Evolutionary conservation across 1,284 basidiomycete species (phyloP).

Genomic region (Porogramme epimiltina): DNA sequence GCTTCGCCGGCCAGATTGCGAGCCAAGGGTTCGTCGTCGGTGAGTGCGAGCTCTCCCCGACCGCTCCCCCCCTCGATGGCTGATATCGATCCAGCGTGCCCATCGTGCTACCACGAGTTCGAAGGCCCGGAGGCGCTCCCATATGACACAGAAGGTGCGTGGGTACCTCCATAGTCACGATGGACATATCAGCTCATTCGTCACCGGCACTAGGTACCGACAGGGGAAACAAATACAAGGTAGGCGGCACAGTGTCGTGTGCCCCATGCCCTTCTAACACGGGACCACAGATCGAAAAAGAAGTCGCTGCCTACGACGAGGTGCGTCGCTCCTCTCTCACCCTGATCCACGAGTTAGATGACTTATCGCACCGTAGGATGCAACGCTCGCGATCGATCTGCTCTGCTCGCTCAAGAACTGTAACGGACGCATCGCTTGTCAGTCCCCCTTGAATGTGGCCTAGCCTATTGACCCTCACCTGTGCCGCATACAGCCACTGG

Average conservation of each 20-base stretch:
- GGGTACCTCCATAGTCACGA: constrained; percentile 1
- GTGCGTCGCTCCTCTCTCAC: constrained; percentile 39
- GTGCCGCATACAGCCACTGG: constrained; percentile 60
- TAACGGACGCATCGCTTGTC: constrained; percentile 86
- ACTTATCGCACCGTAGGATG: constrained; percentile 53
- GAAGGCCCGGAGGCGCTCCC: constrained; percentile 84
- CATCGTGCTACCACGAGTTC: constrained; percentile 89
- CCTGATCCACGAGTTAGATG: neutral
- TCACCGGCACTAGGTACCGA: constrained; percentile 78
- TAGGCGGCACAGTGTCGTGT: constrained; percentile 26
- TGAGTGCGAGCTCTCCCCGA: constrained; percentile 31
- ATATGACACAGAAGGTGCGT: constrained; percentile 79
- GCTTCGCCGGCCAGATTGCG: constrained; percentile 91
- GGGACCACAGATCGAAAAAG: constrained; percentile 78
- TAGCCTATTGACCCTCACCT: neutral
- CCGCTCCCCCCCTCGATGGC: neutral
- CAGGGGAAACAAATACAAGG: constrained; percentile 89
- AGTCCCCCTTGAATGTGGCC: constrained; percentile 19
- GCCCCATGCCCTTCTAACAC: too few species aligned
- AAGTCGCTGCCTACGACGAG: constrained; percentile 83
- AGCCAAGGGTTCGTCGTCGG: constrained; percentile 85
- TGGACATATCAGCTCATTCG: neutral
- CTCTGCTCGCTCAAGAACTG: constrained; percentile 76
- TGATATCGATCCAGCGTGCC: constrained; percentile 54
- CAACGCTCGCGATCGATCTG: constrained; percentile 75